A percentile compares a stretch with the other conserved stretches of the same genome.
These are phyloP conservation scores for Leucocoprinus sp. DNA, from an alignment of 768 basidiomycete genomes.

Conservation along the genomic window DNA sequence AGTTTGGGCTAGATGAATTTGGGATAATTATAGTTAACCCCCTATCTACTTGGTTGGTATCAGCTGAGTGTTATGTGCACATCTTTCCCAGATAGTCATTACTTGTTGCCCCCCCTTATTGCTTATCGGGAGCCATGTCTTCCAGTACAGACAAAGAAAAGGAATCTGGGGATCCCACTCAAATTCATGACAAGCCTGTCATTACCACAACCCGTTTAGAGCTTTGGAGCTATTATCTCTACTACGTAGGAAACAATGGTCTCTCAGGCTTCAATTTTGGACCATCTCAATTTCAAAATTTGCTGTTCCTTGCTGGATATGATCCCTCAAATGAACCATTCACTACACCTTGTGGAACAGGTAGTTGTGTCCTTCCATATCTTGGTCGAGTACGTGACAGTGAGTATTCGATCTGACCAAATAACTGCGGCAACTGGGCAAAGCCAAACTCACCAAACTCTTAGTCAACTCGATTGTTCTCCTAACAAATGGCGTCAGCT, in stretches of 20 bases:
- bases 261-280: conserved; percentile 66
- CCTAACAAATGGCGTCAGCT: conserved; percentile 72
- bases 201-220: conserved; percentile 37
- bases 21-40: too few relatives aligned
- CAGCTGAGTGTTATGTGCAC: too few relatives aligned
- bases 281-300: conserved; percentile 68
- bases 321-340: conserved; percentile 55
- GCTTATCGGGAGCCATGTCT: too few relatives aligned
- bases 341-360: conserved; percentile 38
- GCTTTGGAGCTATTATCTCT: conserved; percentile 55
- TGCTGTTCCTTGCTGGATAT: conserved; percentile 66
- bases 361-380: conserved; percentile 59
- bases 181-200: not conserved
- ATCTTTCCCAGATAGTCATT: too few relatives aligned
- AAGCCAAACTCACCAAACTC: too few relatives aligned
- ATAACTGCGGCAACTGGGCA: not conserved
- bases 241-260: conserved; percentile 61
- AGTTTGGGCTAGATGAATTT: too few relatives aligned
- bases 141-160: not conserved
- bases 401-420: conserved; percentile 17
- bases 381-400: conserved; percentile 54
- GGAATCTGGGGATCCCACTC: not conserved
- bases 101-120: too few relatives aligned
- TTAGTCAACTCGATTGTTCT: conserved; percentile 75
- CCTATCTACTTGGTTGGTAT: too few relatives aligned